These are phyloP conservation scores for Candida awuae DNA, from an alignment of 805 yeast species.

Conservation along the genomic window DNA sequence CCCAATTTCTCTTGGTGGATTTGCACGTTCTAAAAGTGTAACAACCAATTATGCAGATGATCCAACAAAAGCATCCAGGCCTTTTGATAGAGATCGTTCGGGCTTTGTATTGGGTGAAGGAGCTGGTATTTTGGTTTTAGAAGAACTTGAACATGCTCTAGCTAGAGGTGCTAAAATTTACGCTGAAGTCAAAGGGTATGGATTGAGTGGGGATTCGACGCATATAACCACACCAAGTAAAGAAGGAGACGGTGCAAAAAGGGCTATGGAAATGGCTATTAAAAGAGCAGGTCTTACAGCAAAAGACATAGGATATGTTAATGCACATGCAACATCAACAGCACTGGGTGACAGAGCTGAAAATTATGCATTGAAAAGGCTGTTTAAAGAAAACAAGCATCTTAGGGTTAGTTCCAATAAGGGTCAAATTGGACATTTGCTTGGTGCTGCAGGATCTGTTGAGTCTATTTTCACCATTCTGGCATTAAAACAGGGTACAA, in stretches of 20 bases:
- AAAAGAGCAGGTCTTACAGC: constrained; percentile 40
- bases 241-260: constrained; percentile 74
- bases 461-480: constrained; percentile 77
- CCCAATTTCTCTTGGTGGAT: constrained; percentile 83
- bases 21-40: constrained; percentile 80
- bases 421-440: constrained; percentile 86
- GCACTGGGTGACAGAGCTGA: constrained; percentile 85
- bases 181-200: constrained; percentile 83
- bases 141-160: constrained; percentile 68
- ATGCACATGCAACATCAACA: constrained; percentile 97
- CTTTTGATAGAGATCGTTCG: constrained; percentile 68
- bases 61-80: constrained; percentile 69
- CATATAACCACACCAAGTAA: constrained; percentile 90
- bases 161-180: constrained; percentile 58
- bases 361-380: constrained; percentile 55
- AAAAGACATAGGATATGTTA: constrained; percentile 59
- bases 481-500: constrained; percentile 44
- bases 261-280: constrained; percentile 77
- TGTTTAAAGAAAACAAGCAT: constrained; percentile 35
- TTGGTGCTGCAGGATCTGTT: constrained; percentile 95
- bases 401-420: constrained; percentile 72
- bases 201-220: constrained; percentile 82
- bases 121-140: constrained; percentile 71
- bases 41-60: constrained; percentile 52
- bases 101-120: constrained; percentile 97